These are phyloP conservation scores for Boletus mariae DNA, from an alignment of 1,284 basidiomycete genomes.

Conservation along the genomic window DNA sequence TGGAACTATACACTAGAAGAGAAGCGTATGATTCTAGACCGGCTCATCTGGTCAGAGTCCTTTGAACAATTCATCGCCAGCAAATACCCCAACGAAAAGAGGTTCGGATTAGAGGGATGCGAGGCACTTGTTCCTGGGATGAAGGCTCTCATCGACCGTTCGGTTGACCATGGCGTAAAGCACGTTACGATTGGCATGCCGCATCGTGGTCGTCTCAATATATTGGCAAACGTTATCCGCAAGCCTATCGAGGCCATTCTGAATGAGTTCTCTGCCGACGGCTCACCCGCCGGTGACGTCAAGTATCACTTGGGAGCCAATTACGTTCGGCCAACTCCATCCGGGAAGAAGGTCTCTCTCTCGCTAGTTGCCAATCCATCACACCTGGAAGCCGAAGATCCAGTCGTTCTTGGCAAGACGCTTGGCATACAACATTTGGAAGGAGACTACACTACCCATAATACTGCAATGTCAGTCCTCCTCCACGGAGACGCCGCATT, in stretches of 20 bases:
- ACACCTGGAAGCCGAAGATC: conserved; percentile 96
- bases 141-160: conserved; percentile 98
- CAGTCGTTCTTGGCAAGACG: conserved; percentile 97
- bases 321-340: conserved; percentile 96
- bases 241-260: conserved; percentile 98
- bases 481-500: conserved; percentile 99
- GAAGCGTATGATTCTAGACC: conserved; percentile 98
- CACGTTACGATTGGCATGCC: conserved; percentile 99
- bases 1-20: conserved; percentile 98
- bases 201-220: conserved; percentile 97
- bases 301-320: conserved; percentile 99
- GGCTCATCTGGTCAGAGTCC: conserved; percentile 98
- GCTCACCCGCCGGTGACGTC: conserved; percentile 92
- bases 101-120: conserved; percentile 98
- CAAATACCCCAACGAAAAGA: conserved; percentile 99
- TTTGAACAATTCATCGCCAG: conserved; percentile 98
- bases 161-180: conserved; percentile 94
- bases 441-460: conserved; percentile 74
- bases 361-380: conserved; percentile 99
- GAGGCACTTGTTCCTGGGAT: conserved; percentile 98
- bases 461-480: conserved; percentile 89
- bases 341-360: conserved; percentile 95
- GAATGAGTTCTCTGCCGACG: conserved; percentile 88
- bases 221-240: conserved; percentile 96
- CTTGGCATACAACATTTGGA: conserved; percentile 96